Conservation (phyloP, 164 flowering plant species). For the grape (Vitis vinifera) region ASM3070453v1 NC_081821.1:7924001-7924500, state of each 20-base stretch:
- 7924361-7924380: neutral
- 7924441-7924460: conserved; percentile 8
- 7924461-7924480: neutral
- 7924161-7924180: too few relatives aligned
- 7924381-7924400: too few relatives aligned
- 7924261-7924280: too few relatives aligned
- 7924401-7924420: neutral
- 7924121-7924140: neutral
- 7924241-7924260: neutral
- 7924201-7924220: too few relatives aligned
- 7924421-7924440: neutral
- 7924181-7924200: too few relatives aligned
- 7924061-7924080: too few relatives aligned
- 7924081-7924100: too few relatives aligned
- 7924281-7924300: neutral
- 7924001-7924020: too few relatives aligned
- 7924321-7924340: neutral
- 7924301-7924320: neutral
- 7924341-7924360: neutral
- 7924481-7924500: neutral
- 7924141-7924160: neutral
- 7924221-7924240: neutral
- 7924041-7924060: too few relatives aligned
- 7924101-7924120: neutral
- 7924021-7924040: too few relatives aligned